Percentiles rank a stretch among this genome's conserved stretches.
Evolutionary conservation across 169 alveolate species (phyloP).

Genomic region (Cryptosporidium parvum): DNA sequence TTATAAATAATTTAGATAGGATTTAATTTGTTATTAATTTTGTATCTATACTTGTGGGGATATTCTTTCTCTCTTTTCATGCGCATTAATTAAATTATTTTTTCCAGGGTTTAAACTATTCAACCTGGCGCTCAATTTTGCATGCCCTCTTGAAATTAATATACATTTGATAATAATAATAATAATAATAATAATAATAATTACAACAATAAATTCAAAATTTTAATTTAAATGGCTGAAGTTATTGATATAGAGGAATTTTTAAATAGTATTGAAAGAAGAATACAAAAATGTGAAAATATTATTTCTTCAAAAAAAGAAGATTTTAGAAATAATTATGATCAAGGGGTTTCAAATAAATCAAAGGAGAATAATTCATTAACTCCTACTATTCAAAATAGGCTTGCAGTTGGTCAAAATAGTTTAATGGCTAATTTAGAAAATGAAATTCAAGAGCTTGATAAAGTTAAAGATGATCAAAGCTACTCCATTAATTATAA

Average conservation of each 20-base stretch:
- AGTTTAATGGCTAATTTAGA: constrained; percentile 50
- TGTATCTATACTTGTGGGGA: background rate
- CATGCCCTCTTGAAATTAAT: constrained; percentile 6
- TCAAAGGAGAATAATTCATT: background rate
- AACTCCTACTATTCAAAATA: constrained; percentile 10
- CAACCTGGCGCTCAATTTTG: constrained; percentile 8
- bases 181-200: background rate
- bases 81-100: background rate
- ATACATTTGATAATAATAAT: background rate
- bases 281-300: constrained; percentile 52
- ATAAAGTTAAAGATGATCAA: constrained; percentile 26
- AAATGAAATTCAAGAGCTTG: constrained; percentile 34
- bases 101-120: constrained; percentile 12
- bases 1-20: background rate
- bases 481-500: constrained; percentile 26
- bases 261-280: constrained; percentile 15
- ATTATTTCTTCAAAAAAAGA: background rate
- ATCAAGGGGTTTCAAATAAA: background rate
- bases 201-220: background rate
- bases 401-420: constrained; percentile 50
- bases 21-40: background rate
- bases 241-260: constrained; percentile 31
- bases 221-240: constrained; percentile 10
- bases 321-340: background rate
- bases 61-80: background rate